A percentile compares a stretch with the other conserved stretches of the same genome.
These are phyloP conservation scores for Amphibolis antarctica DNA, from an alignment of 106 monocot species.

Conservation along the genomic window DNA sequence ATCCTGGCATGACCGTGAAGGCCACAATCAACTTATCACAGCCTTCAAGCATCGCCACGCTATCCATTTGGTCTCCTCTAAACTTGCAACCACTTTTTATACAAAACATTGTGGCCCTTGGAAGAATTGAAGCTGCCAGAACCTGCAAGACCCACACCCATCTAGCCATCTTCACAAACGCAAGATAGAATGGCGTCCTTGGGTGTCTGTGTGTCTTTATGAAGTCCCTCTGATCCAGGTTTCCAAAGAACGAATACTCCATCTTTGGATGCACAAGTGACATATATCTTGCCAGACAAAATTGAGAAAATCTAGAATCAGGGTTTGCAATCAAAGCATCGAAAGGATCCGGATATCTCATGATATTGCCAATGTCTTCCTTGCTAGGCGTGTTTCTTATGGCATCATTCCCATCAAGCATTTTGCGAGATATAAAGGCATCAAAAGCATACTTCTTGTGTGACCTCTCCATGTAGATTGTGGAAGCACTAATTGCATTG, in stretches of 20 bases:
- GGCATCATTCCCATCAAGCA: constrained; percentile 18
- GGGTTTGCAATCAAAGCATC: constrained; percentile 47
- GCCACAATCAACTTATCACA: constrained; percentile 32
- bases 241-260: constrained; percentile 69
- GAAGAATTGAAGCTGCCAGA: constrained; percentile 33
- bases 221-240: constrained; percentile 54
- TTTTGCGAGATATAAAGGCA: constrained; percentile 39
- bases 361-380: constrained; percentile 4
- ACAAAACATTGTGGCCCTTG: constrained; percentile 39
- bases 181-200: constrained; percentile 75
- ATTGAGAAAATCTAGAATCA: constrained; percentile 47
- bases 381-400: background rate
- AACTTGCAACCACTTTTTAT: constrained; percentile 29
- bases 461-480: constrained; percentile 31
- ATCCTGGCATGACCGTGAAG: constrained; percentile 74
- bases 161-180: constrained; percentile 59
- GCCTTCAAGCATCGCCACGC: constrained; percentile 26
- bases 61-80: constrained; percentile 47
- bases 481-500: constrained; percentile 12
- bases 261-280: constrained; percentile 40
- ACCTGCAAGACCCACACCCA: constrained; percentile 54
- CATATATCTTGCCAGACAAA: constrained; percentile 53
- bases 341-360: constrained; percentile 46
- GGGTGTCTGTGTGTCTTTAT: constrained; percentile 50
- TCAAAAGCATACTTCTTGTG: constrained; percentile 90